Base-by-base conservation (phyloP, 1,139 yeast genomes). In the Hyphopichia khmerensis region DNA sequence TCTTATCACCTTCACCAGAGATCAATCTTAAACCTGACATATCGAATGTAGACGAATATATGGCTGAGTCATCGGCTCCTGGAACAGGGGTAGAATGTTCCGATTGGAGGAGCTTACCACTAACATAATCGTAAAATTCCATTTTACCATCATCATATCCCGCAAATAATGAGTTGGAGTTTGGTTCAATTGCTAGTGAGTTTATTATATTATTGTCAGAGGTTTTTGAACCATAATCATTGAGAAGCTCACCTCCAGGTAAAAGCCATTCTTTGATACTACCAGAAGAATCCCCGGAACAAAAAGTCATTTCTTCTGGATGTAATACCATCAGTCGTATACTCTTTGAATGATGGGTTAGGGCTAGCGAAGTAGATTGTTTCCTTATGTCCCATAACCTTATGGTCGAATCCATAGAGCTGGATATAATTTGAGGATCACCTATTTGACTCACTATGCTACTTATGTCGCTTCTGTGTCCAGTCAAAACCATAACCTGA, bases 1-100 rank as follows among this genome's bases (percentile, higher is more conserved):
- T 84, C 62, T 90, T 91, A 62, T 93, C 99, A 10, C 90, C 84
- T 55, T 87, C 96, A 41, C 96, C 89, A 0, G 96, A 88, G 17
- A 93, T 75, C 44, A 93, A 65, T 35, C 96, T 75, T 51, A 84
- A 62, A 0, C 98, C 97, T 49, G 89, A 83, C 59, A 74, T 70
- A 61, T 93, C 98, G 60, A 89, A 90, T 1, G 80, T 60, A 35
- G 91, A 79, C 10, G 91, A 78, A 50, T 84, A 74, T 3, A 91
- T 79, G 9, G 96, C 87, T 24, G 79, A 70, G 14, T 78, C 84
- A 17, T 79, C 58, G 0, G 90, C 78, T 0, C 96, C 97, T 0
- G 91, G 87, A 15, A 84, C 72, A 5, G 79, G 77, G 1, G 64
- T 65, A 1, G 91, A 76, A 2, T 54, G 51, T n/a, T 72, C 64